Conservation (phyloP, 1,284 basidiomycete genomes). For the Porodaedalea pini region DNA sequence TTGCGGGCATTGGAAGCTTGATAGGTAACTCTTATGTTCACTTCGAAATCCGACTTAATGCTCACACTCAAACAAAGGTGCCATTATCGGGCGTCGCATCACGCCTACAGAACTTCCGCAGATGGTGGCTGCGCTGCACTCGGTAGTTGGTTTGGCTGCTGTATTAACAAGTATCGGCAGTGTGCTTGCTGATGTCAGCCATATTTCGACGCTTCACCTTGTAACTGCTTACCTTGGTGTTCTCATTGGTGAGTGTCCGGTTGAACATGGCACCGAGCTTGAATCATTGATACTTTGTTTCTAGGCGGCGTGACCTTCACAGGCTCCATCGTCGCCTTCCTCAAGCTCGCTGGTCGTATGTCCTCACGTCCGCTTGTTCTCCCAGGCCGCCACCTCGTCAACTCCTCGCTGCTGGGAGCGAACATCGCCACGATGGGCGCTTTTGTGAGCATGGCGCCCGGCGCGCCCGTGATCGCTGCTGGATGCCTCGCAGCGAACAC, state of each 20-base stretch:
- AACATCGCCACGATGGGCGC: conserved; percentile 72
- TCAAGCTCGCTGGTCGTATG: conserved; percentile 80
- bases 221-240: conserved; percentile 83
- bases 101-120: conserved; percentile 84
- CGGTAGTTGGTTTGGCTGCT: conserved; percentile 81
- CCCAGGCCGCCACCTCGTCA: conserved; percentile 74
- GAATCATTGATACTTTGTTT: too few species aligned
- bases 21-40: conserved; percentile 39
- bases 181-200: conserved; percentile 64
- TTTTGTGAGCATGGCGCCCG: conserved; percentile 67
- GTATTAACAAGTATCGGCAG: conserved; percentile 80
- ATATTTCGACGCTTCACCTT: conserved; percentile 67
- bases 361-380: conserved; percentile 66
- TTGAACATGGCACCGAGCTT: too few species aligned
- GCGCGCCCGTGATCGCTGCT: conserved; percentile 69
- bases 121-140: conserved; percentile 71
- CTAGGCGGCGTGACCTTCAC: conserved; percentile 72
- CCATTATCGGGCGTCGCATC: conserved; percentile 73
- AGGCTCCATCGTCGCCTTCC: conserved; percentile 83
- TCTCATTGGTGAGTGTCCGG: conserved; percentile 57
- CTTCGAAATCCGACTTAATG: neutral
- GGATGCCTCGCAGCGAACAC: conserved; percentile 72
- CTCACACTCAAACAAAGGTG: conserved; percentile 17
- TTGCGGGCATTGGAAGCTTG: conserved; percentile 65
- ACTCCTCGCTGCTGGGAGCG: conserved; percentile 60